A percentile compares a stretch with the other conserved stretches of the same genome.
Evolutionary conservation across 129 eudicot species (phyloP).

Genomic region (Artemisia argyi): DNA sequence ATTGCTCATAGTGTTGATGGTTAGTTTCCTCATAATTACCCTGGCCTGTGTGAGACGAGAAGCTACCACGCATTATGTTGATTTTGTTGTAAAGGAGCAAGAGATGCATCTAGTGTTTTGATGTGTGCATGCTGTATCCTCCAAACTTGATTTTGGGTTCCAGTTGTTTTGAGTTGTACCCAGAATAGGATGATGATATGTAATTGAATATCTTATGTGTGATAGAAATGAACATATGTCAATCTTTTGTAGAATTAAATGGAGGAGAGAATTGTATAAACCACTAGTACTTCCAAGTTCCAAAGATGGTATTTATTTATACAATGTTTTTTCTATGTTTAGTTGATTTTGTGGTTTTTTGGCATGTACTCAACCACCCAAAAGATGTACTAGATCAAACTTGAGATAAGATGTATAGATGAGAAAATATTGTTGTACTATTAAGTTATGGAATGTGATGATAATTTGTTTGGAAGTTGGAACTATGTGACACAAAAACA

Average conservation of each 20-base stretch:
- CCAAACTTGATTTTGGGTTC: slow-evolving; percentile 6
- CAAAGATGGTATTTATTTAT: neutral
- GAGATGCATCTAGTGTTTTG: slow-evolving; percentile 28
- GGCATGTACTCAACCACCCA: too few relatives aligned
- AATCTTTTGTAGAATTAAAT: neutral
- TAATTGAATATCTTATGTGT: neutral
- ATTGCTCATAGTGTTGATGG: slow-evolving; percentile 25
- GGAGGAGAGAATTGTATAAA: neutral
- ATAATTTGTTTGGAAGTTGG: neutral
- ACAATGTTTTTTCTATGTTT: neutral
- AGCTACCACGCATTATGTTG: slow-evolving; percentile 20
- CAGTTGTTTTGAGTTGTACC: neutral
- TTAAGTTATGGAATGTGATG: neutral
- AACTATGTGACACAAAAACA: neutral
- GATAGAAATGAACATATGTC: slow-evolving; percentile 3
- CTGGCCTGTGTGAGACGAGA: slow-evolving; percentile 1
- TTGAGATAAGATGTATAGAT: too few relatives aligned
- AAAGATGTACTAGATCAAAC: too few relatives aligned
- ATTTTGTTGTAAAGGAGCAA: slow-evolving; percentile 32
- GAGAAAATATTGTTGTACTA: neutral
- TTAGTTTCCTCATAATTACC: slow-evolving; percentile 14
- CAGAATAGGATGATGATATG: slow-evolving; percentile 15
- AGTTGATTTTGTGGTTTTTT: neutral
- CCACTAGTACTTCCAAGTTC: neutral
- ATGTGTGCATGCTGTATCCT: slow-evolving; percentile 17